Base-by-base conservation (phyloP, 768 basidiomycete species). In the Leccinum disarticulatum region DNA sequence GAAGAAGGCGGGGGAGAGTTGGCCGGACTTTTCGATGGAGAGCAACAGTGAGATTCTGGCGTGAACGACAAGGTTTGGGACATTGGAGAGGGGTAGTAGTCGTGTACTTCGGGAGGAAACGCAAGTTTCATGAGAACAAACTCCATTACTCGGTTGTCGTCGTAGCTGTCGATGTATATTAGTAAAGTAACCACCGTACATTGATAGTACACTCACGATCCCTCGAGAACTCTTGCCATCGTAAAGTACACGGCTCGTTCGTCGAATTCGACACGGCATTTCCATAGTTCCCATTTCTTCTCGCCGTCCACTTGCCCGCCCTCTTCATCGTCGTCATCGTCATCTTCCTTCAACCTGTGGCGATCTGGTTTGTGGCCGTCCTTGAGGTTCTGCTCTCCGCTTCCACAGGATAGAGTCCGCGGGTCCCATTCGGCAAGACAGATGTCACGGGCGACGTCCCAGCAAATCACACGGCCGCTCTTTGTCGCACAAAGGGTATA, bases 401-500 rank as follows among this genome's bases (percentile, higher is more conserved):
- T 3, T 1, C 38, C 52, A 49, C 53, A 22, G 3, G 62, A 61
- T n/a, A 73, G 54, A 3, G 72, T 61, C 14, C 66, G 66, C 1
- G 87, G 87, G 54, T 84, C 82, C 88, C 88, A 90, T 59, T 88
- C 84, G 0, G 86, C 87, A 3, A 89, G 77, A 60, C 83, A 84
- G 15, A 70, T 67, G 53, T 89, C 84, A 3, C 79, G 77, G 54
- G 83, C 82, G 14, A 90, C 83, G 59, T 90, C 87, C 88, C 88
- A 90, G 64, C 88, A 90, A 15, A 90, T 83, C 19, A 90, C 86
- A 65, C 86, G 86, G 5, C 88, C 88, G 52, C 82, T 85, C 74
- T 88, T 88, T 0, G 88, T 90, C 1, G 87, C 86, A 64, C 87
- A 90, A n/a, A 90, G 81, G 4, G 83, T 88, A 66, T 90, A 90